Evolutionary conservation across 75 land plant species (phyloP), one percentile per base, ranked within the genome.

Genomic region (Gnetum montanum): DNA sequence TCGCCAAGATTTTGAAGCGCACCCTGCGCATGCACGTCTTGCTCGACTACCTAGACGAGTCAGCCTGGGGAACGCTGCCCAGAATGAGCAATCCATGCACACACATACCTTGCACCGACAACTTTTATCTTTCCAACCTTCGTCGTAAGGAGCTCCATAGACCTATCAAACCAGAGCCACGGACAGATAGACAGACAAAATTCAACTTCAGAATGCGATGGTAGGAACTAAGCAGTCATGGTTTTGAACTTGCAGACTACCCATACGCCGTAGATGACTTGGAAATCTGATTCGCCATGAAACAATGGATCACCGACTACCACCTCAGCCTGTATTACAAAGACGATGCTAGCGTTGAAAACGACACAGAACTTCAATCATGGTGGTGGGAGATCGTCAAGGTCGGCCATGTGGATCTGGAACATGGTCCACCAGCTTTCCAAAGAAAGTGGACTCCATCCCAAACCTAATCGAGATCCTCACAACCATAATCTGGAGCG

Each of bases 371-470:
- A 71, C 76, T 83, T 20, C 84, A 83, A 54, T 38, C 68, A 13
- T 88, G 88, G 93, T 88, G 81, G 77, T 45, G 64, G 0, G 93
- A 88, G 54, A 59, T 77, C 11, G 54, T 57, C 34, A 61, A 62
- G 13, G 58, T 35, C 18, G 87, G 92, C 25, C 92, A 87, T 44
- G 79, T 37, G 3, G 87, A 87, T 71, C 74, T 63, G 34, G 66
- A 71, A 41, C 66, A 79, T 25, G 87, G 70, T 37, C 63, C 70
- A 36, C n/a, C 80, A 83, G 80, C 84, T 83, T 88, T 78, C 75
- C 7, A n/a, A 11, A 10, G 58, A 43, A 43, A 12, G 20, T 86
- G 34, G 26, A 65, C 35, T 62, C 70, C 8, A 63, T 60, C 0
- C 13, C 49, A 10, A 65, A 72, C 52, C 74, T 79, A 4, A 57